phyloP scores from a whole-genome alignment of 495 filamentous ascomycete species.

The Immersiella caudata region DNA sequence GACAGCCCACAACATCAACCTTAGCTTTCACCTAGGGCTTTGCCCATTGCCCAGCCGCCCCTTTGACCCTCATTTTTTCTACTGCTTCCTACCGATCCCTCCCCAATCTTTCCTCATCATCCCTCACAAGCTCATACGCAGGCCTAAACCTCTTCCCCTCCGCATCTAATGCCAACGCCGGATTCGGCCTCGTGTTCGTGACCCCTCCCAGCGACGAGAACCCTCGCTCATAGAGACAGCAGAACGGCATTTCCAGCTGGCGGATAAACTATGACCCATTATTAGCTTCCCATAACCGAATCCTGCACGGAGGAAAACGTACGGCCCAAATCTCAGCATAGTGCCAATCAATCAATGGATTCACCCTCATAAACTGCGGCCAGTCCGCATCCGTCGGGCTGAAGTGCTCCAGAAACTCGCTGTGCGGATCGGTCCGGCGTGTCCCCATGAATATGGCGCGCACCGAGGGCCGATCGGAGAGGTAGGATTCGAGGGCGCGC shows the following conservation, averaged over 20 bases:
- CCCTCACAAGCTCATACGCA: slow-evolving; percentile 83
- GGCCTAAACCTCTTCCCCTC: slow-evolving; percentile 63
- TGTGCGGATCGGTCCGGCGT: slow-evolving; percentile 88
- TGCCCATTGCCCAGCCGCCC: too few species aligned
- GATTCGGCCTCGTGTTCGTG: slow-evolving; percentile 90
- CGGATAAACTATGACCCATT: slow-evolving; percentile 71
- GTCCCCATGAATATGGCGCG: slow-evolving; percentile 93
- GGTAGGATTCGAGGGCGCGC: slow-evolving; percentile 74
- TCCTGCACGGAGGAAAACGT: slow-evolving; percentile 37
- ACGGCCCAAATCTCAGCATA: slow-evolving; percentile 93
- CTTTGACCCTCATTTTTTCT: background rate
- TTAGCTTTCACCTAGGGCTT: too few species aligned
- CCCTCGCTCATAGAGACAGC: slow-evolving; percentile 75
- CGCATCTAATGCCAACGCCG: slow-evolving; percentile 59
- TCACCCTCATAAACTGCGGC: slow-evolving; percentile 89
- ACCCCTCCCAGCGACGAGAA: slow-evolving; percentile 77
- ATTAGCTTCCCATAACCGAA: background rate
- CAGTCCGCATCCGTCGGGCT: slow-evolving; percentile 85
- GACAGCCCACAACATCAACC: background rate
- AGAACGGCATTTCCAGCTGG: slow-evolving; percentile 76
- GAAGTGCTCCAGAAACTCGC: slow-evolving; percentile 74
- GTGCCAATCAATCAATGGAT: slow-evolving; percentile 97
- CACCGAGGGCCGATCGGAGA: slow-evolving; percentile 61
- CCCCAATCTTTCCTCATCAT: slow-evolving; percentile 83
- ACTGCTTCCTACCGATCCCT: slow-evolving; percentile 51